Evolutionary conservation across 108 stramenopile genomes (phyloP).

Genomic region (Pelagomonas calceolata): DNA sequence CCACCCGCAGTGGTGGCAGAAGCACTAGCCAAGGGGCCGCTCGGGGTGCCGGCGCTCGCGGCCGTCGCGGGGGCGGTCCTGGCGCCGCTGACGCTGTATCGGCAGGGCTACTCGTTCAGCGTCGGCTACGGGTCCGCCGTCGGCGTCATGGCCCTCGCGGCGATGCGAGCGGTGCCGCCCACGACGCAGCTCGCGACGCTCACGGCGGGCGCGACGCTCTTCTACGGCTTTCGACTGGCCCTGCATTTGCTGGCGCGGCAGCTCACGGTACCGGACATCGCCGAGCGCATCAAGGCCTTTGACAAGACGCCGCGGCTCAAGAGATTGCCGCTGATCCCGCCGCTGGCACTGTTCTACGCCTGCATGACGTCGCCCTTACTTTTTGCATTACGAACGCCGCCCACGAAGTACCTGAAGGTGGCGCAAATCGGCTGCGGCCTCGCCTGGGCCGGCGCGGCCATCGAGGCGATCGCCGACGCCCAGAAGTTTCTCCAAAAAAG

Average conservation of each 20-base stretch:
- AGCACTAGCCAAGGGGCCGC: background rate
- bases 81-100: conserved; percentile 27
- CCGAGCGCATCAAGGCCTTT: conserved; percentile 12
- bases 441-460: conserved; percentile 29
- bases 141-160: conserved; percentile 20
- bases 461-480: conserved; percentile 31
- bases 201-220: conserved; percentile 5
- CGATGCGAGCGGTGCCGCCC: conserved; percentile 16
- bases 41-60: conserved; percentile 19
- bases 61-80: conserved; percentile 22
- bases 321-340: conserved; percentile 21
- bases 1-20: too few relatives aligned
- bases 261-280: conserved; percentile 23
- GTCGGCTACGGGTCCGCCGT: conserved; percentile 39
- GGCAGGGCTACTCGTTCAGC: conserved; percentile 27
- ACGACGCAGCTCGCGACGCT: conserved; percentile 12
- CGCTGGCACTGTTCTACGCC: conserved; percentile 28
- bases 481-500: conserved; percentile 27
- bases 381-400: conserved; percentile 22
- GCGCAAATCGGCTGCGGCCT: conserved; percentile 5
- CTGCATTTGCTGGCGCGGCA: conserved; percentile 21
- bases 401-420: background rate
- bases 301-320: conserved; percentile 23
- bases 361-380: conserved; percentile 30
- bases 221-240: conserved; percentile 31